phyloP scores from a whole-genome alignment of 2,329 filamentous ascomycete genomes.

The Alternaria novae-zelandiae region DNA sequence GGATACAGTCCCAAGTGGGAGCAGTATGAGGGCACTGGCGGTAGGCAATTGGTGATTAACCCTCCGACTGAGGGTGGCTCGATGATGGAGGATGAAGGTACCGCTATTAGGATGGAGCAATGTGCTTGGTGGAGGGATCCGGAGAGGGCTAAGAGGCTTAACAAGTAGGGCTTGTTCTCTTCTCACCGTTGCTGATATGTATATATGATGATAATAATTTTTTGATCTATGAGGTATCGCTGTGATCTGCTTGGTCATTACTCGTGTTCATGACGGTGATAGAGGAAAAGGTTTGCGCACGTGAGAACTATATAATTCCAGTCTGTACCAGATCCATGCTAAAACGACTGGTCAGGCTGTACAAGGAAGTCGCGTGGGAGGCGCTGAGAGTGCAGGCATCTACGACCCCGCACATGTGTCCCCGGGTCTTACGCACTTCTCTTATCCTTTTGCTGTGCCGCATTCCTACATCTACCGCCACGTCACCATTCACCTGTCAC shows the following conservation, averaged over 20 bases:
- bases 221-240: not conserved
- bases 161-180: slow-evolving; percentile 27
- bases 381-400: not conserved
- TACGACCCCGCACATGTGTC: not conserved
- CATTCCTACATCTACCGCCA: not conserved
- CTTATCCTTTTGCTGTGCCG: not conserved
- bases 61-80: slow-evolving; percentile 29
- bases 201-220: not conserved
- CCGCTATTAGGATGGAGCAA: slow-evolving; percentile 36
- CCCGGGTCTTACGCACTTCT: not conserved
- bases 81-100: slow-evolving; percentile 32
- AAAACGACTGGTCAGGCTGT: not conserved
- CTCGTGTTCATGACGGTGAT: too few species aligned
- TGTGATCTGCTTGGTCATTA: too few species aligned
- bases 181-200: not conserved
- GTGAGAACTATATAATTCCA: too few species aligned
- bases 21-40: slow-evolving; percentile 25
- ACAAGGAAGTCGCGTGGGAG: not conserved
- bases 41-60: slow-evolving; percentile 31
- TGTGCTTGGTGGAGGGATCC: slow-evolving; percentile 45
- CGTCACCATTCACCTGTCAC: not conserved
- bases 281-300: too few species aligned
- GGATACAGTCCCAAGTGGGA: slow-evolving; percentile 37
- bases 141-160: slow-evolving; percentile 35
- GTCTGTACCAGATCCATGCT: not conserved